Evolutionary conservation across 2,329 filamentous ascomycete species (phyloP), one percentile per base, ranked within the genome.

Genomic region (Colletotrichum sp.): DNA sequence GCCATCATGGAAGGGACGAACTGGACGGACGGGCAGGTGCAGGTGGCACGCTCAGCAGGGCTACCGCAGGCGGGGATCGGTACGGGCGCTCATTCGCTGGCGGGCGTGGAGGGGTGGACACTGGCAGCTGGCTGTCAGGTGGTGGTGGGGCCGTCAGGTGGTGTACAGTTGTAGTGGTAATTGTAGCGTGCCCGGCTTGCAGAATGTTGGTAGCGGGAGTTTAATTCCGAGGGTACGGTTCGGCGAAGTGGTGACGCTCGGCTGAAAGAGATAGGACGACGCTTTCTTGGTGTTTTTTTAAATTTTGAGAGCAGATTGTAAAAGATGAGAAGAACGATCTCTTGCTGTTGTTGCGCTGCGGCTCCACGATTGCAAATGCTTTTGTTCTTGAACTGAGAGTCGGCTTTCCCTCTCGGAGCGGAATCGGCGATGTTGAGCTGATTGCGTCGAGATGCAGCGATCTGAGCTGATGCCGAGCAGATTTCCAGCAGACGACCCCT

Each of bases 1-100:
- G 75, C 59, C 76, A 78, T 78, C 68, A 60, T 77, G 75, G 69
- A 75, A 76, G 65, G 66, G 62, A 76, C 69, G 69, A 72, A 73
- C 70, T 30, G 24, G 55, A 72, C 64, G 49, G 60, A 52, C 44
- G 44, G 44, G 44, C 44, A 52, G n/a, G 44, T 52, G 44, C 44
- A 52, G 44, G 44, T 52, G 44, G 44, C 32, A 59, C 55, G 26
- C 55, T 30, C 28, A 57, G 21, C 64, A 66, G 72, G 72, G 72
- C 44, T 72, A 64, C 72, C 69, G 60, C 64, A 26, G 76, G 72
- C 64, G 76, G 76, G 63, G 69, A 59, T 62, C 64, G 68, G 66
- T 65, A 36, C 55, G 68, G 69, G 34, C 64, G 60, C 68, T 77
- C 68, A 72, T 72, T 72, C 76, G 74, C 49, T 36, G 69, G 57